Conservation (phyloP, 208 protist species). For the Wallacemonas rigidus region DNA sequence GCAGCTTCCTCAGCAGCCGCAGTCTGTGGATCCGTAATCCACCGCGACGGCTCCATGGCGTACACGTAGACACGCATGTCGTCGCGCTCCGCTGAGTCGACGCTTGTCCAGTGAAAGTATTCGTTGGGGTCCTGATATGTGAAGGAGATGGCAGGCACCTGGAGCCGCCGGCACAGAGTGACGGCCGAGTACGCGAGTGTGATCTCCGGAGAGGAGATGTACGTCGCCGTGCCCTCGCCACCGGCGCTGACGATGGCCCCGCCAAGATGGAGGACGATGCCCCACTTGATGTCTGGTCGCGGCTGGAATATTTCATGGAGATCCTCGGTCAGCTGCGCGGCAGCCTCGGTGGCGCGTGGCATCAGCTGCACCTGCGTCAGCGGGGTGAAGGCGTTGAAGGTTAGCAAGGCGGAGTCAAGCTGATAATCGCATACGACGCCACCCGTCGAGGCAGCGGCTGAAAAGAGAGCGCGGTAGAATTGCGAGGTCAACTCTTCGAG, state of each 20-base stretch:
- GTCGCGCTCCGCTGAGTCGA: constrained; percentile 2
- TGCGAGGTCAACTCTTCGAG: constrained; percentile 25
- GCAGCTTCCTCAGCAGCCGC: not conserved
- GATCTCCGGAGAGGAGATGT: constrained; percentile 30
- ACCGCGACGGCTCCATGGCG: constrained; percentile 8
- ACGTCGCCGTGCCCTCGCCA: constrained; percentile 5
- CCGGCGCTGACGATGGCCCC: constrained; percentile 20
- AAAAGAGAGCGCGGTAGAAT: constrained; percentile 31
- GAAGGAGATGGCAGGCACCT: constrained; percentile 30
- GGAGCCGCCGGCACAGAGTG: constrained; percentile 28
- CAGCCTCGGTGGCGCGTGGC: constrained; percentile 18
- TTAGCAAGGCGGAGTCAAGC: constrained; percentile 42
- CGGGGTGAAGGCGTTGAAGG: constrained; percentile 38
- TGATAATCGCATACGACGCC: constrained; percentile 34
- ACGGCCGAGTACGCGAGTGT: constrained; percentile 30
- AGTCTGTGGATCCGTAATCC: not conserved
- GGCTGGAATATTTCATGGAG: constrained; percentile 1
- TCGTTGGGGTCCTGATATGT: constrained; percentile 7
- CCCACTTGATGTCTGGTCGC: constrained; percentile 31
- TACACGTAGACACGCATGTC: not conserved
- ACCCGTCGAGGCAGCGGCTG: constrained; percentile 22
- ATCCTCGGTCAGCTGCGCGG: constrained; percentile 12
- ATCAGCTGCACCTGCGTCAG: constrained; percentile 17
- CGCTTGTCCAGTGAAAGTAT: constrained; percentile 7
- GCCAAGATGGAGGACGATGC: constrained; percentile 34